Conservation (phyloP, 2,329 filamentous ascomycete genomes). For the Hypoxylon sp. region DNA sequence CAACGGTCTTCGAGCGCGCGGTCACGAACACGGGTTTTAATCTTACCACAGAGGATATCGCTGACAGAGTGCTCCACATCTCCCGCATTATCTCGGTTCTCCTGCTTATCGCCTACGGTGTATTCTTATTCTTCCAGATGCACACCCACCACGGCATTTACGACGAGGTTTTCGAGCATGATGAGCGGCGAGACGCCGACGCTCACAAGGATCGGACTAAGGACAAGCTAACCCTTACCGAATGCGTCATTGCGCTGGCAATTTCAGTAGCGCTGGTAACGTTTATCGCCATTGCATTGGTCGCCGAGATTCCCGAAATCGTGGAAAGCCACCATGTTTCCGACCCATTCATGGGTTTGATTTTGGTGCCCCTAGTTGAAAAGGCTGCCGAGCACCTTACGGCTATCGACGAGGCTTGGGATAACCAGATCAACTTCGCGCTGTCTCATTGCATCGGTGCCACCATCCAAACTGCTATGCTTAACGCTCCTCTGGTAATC, state of each 20-base stretch:
- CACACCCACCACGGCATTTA: constrained; percentile 83
- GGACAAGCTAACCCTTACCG: constrained; percentile 80
- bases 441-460: constrained; percentile 88
- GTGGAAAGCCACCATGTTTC: constrained; percentile 63
- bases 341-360: constrained; percentile 75
- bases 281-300: constrained; percentile 80
- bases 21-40: constrained; percentile 53
- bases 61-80: constrained; percentile 71
- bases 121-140: constrained; percentile 81
- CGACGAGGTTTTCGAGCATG: constrained; percentile 78
- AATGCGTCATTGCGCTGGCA: constrained; percentile 76
- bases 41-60: constrained; percentile 59
- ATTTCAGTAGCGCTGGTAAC: constrained; percentile 78
- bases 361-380: constrained; percentile 85
- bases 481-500: constrained; percentile 87
- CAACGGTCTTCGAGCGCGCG: constrained; percentile 70
- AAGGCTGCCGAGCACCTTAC: constrained; percentile 90
- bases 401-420: constrained; percentile 87
- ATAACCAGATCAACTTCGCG: constrained; percentile 87
- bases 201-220: constrained; percentile 71
- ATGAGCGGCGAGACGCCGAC: constrained; percentile 78
- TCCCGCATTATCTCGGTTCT: constrained; percentile 80
- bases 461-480: constrained; percentile 89
- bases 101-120: constrained; percentile 76
- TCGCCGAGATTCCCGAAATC: constrained; percentile 77